Evolutionary conservation across 2,329 filamentous ascomycete genomes (phyloP).

Genomic region (Venturiaceae sp.): DNA sequence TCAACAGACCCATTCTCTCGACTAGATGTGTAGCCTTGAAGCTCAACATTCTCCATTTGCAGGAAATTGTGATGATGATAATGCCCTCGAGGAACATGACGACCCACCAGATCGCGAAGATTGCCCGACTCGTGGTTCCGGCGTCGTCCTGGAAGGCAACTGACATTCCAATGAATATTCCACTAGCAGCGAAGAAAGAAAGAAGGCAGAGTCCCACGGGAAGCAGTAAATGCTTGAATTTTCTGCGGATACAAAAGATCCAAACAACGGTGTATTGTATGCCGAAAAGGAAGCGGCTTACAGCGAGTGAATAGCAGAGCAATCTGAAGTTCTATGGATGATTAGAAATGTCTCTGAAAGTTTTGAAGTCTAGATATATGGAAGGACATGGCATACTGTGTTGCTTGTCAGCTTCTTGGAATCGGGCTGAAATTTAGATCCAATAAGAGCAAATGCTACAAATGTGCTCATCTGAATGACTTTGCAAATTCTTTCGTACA

Average conservation of each 20-base stretch:
- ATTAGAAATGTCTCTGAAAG: too few relatives aligned
- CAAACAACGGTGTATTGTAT: constrained; percentile 3
- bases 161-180: constrained; percentile 2
- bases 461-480: constrained; percentile 26
- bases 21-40: constrained; percentile 55
- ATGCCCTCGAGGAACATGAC: constrained; percentile 44
- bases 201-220: background rate
- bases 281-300: background rate
- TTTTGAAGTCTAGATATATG: too few relatives aligned
- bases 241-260: background rate
- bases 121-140: background rate
- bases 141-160: background rate
- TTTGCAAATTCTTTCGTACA: constrained; percentile 28
- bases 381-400: background rate
- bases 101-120: constrained; percentile 26
- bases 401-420: background rate
- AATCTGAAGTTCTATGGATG: constrained; percentile 1
- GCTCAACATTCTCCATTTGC: constrained; percentile 45
- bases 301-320: constrained; percentile 1
- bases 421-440: constrained; percentile 23
- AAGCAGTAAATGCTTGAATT: background rate
- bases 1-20: constrained; percentile 53
- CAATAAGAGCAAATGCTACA: constrained; percentile 25
- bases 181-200: background rate
- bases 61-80: constrained; percentile 43